Percentiles rank a stretch among this genome's conserved stretches.
phyloP scores from a whole-genome alignment of 2,329 filamentous ascomycete genomes.

The Nannizziopsis barbatae region DNA sequence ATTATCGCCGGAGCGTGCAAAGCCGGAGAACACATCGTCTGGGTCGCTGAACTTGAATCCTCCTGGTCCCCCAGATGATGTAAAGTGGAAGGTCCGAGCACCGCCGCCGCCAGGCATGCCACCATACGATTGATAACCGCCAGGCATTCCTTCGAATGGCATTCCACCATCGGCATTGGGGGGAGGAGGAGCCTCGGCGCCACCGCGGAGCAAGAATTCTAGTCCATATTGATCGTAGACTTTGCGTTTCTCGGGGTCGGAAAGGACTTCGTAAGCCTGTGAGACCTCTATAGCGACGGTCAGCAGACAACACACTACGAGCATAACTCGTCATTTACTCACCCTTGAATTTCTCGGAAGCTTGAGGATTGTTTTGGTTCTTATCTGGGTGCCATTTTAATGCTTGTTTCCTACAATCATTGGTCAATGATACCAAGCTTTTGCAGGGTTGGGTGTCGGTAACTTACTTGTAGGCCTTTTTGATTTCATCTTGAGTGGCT shows the following conservation, averaged over 20 bases:
- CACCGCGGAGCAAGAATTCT: constrained; percentile 79
- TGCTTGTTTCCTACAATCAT: constrained; percentile 58
- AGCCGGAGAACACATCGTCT: constrained; percentile 74
- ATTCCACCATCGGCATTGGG: constrained; percentile 40
- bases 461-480: constrained; percentile 79
- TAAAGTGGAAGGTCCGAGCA: constrained; percentile 29
- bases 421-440: constrained; percentile 9
- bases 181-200: constrained; percentile 52
- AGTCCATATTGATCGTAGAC: constrained; percentile 90
- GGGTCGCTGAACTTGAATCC: constrained; percentile 78
- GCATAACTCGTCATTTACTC: constrained; percentile 17
- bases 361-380: constrained; percentile 80
- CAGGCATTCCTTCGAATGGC: constrained; percentile 35
- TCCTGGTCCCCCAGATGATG: constrained; percentile 40
- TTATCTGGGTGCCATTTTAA: constrained; percentile 95
- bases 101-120: constrained; percentile 39
- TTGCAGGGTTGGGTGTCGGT: background rate
- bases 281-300: constrained; percentile 55
- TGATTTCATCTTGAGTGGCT: constrained; percentile 86
- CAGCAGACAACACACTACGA: constrained; percentile 10
- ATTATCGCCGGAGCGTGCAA: constrained; percentile 53
- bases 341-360: constrained; percentile 88
- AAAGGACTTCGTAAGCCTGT: constrained; percentile 95
- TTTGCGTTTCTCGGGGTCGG: constrained; percentile 92
- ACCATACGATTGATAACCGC: constrained; percentile 35